Conservation (phyloP, 164 flowering plant genomes). For the Piper betle region DNA sequence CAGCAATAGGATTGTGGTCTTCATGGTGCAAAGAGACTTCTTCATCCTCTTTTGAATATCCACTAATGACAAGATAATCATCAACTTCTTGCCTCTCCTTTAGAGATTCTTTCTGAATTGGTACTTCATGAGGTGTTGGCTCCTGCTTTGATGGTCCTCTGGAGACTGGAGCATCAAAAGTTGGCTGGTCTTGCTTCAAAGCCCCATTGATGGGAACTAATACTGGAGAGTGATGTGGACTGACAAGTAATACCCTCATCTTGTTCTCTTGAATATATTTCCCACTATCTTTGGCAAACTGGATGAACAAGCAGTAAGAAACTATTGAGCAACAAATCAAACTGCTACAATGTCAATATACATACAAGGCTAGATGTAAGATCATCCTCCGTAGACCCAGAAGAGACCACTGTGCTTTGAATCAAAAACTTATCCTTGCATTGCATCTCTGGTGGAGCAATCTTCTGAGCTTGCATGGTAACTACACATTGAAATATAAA, state of each 20-base stretch:
- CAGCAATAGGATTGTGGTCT: neutral
- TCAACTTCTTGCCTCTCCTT: neutral
- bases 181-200: conserved; percentile 1
- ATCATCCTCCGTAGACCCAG: conserved; percentile 46
- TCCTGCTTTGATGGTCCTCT: conserved; percentile 16
- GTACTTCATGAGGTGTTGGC: neutral
- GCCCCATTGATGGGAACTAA: conserved; percentile 34
- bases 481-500: conserved; percentile 22
- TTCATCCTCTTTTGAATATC: neutral
- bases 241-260: conserved; percentile 49
- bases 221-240: conserved; percentile 48
- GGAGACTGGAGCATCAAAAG: conserved; percentile 3
- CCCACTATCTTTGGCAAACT: conserved; percentile 60
- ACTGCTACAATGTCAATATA: conserved; percentile 2
- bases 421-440: conserved; percentile 89
- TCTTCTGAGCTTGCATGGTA: conserved; percentile 68
- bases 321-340: neutral
- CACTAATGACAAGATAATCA: neutral
- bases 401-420: conserved; percentile 62
- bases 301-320: conserved; percentile 19
- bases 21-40: neutral
- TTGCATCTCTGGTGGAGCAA: conserved; percentile 45
- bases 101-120: neutral
- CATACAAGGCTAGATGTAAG: conserved; percentile 47
- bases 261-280: conserved; percentile 64